Evolutionary conservation across 495 filamentous ascomycete genomes (phyloP).

Genomic region (Cenococcum geophilum): DNA sequence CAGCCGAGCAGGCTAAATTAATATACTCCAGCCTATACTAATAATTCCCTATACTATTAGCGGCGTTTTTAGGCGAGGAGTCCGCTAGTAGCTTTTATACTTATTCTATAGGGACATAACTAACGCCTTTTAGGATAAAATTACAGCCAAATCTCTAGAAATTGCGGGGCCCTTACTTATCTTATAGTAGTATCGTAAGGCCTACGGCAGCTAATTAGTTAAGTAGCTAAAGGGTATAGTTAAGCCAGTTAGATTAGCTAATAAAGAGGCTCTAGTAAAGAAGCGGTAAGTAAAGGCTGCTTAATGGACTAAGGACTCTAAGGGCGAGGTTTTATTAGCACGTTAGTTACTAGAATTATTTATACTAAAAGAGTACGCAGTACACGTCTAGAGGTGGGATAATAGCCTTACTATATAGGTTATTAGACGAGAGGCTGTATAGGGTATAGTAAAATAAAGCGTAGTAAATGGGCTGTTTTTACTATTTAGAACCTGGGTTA

Average conservation of each 20-base stretch:
- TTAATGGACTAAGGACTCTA: neutral
- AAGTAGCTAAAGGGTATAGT: no score
- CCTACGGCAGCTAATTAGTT: no score
- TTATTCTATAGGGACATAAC: neutral
- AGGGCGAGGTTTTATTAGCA: neutral
- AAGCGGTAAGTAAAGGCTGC: neutral
- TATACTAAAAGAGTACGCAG: neutral
- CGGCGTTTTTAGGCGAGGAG: neutral
- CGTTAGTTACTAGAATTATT: neutral
- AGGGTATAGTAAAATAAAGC: neutral
- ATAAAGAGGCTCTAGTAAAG: neutral
- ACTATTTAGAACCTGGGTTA: neutral
- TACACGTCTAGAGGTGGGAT: no score
- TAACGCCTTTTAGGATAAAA: neutral
- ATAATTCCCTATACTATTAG: neutral
- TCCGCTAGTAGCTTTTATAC: neutral
- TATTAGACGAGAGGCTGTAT: neutral
- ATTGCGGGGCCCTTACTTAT: no score
- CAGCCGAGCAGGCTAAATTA: no score
- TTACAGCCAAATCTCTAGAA: neutral
- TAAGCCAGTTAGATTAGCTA: neutral
- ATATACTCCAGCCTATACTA: neutral
- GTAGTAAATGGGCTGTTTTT: neutral
- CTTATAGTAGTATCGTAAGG: no score
- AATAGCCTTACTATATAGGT: no score